Percentiles rank a stretch among this genome's conserved stretches.
phyloP scores from a whole-genome alignment of 331 rosid genomes.

The Ulmus americana region DNA sequence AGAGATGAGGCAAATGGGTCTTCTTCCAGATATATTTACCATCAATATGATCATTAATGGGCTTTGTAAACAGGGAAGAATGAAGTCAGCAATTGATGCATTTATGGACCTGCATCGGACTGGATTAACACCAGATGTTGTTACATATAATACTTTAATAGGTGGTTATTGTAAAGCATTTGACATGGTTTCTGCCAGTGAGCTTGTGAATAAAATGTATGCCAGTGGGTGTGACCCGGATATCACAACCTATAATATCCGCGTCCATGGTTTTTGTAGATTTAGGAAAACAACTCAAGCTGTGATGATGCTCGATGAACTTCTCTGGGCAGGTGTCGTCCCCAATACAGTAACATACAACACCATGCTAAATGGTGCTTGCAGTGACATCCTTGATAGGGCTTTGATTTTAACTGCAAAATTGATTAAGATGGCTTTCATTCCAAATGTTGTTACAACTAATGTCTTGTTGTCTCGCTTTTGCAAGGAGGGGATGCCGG shows the following conservation, averaged over 20 bases:
- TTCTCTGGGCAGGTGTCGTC: constrained; percentile 58
- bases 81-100: constrained; percentile 52
- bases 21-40: constrained; percentile 69
- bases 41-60: constrained; percentile 70
- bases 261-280: constrained; percentile 59
- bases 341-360: constrained; percentile 74
- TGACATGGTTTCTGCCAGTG: constrained; percentile 65
- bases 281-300: constrained; percentile 53
- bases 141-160: constrained; percentile 66
- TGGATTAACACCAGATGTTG: constrained; percentile 64
- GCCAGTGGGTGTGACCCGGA: constrained; percentile 65
- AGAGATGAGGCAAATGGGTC: constrained; percentile 67
- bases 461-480: constrained; percentile 70
- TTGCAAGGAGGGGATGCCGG: constrained; percentile 84
- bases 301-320: constrained; percentile 54
- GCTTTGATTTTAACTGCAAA: constrained; percentile 75
- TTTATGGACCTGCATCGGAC: constrained; percentile 52
- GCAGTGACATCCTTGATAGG: constrained; percentile 60
- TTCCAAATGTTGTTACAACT: constrained; percentile 66
- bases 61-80: constrained; percentile 62
- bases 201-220: constrained; percentile 48
- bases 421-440: constrained; percentile 70
- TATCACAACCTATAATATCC: constrained; percentile 61
- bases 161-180: constrained; percentile 72
- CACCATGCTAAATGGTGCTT: constrained; percentile 56